Evolutionary conservation across 495 filamentous ascomycete species (phyloP), one percentile per base, ranked within the genome.

Genomic region (Penicillium bovifimosum): DNA sequence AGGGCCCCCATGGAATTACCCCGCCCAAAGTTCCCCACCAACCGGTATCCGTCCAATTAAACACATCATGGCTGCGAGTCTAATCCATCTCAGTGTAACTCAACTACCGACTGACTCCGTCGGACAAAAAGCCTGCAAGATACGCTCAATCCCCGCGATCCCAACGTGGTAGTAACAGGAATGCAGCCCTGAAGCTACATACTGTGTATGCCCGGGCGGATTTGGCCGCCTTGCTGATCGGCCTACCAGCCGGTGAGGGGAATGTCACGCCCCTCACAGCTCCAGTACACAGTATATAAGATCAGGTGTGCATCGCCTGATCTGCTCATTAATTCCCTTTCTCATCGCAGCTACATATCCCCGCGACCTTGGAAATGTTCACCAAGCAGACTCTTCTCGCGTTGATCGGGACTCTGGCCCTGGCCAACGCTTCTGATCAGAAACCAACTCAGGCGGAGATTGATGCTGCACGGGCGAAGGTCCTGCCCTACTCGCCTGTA

Each of bases 401-500:
- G 31, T 54, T 70, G 36, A 49, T 60, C 34, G 54, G 59, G 33
- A 50, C 56, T 26, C 50, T 64, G 43, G 57, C 67, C 35, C 42
- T 66, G 42, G 61, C 57, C 20, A 46, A 56, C 31, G 71, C 71
- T 27, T 60, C 64, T 11, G 56, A 56, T 35, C 39, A 65, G 36
- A 56, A 70, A 32, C 65, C 68, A 8, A 55, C 65, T 28, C 50
- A 64, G 3, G 59, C 69, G 1, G 64, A 70, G 50, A 71, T 74
- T 27, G 47, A 63, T 39, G 58, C 54, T 1, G 62, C 65, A 31
- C 64, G 60, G 38, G 67, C 65, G 20, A 67, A 66, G 4, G 64
- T 60, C 7, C 45, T 62, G 40, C 69, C 72, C 18, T 67, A 66
- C 41, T 82, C 78, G 28, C 83, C 84, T 11, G 77, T 76, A 7